Base-by-base conservation (phyloP, 129 eudicot genomes). In the Artemisia argyi region DNA sequence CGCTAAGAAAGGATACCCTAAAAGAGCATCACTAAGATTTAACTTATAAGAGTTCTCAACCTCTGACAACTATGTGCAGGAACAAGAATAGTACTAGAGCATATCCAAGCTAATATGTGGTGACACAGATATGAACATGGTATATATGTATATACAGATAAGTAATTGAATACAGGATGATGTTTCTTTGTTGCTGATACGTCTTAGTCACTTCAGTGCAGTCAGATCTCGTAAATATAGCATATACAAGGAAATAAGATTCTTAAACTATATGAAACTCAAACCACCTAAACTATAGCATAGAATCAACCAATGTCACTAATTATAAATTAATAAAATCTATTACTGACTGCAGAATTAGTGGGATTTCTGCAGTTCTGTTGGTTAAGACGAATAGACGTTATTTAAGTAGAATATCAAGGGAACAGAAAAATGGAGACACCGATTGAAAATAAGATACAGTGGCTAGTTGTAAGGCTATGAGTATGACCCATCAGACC, bases 321-420 rank as follows among this genome's bases (percentile, higher is more conserved):
- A 61, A 26, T 15, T 13, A 13, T 7, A 39, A 39, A 6, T 39
- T 39, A 7, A 39, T 39, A 39, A 39, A 6, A 39, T 39, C 8
- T 39, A 39, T 7, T 39, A 39, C 9, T 7, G 44, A 39, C 8
- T 0, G 44, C 44, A 35, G 7, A 5, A 35, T 35, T 6, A 35
- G 44, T 39, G 44, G 44, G 44, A 39, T 39, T 39, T 39, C 9
- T 39, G 9, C 44, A 39, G 9, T 39, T 39, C 10, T 39, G 66
- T 28, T 66, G 54, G 51, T 70, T 59, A 35, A 35, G 53, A 22
- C 64, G 17, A 32, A 53, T 63, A 53, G 51, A 65, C 4, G 0
- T 65, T 46, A 44, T 44, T 46, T 65, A 17, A 44, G 69, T 65
- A 46, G 7, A 65, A 52, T 35, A 44, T 65, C 69, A 65, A 65